Evolutionary conservation across 139 green algal species (phyloP), one percentile per base, ranked within the genome.

Genomic region (Chlamydomonas sp.): DNA sequence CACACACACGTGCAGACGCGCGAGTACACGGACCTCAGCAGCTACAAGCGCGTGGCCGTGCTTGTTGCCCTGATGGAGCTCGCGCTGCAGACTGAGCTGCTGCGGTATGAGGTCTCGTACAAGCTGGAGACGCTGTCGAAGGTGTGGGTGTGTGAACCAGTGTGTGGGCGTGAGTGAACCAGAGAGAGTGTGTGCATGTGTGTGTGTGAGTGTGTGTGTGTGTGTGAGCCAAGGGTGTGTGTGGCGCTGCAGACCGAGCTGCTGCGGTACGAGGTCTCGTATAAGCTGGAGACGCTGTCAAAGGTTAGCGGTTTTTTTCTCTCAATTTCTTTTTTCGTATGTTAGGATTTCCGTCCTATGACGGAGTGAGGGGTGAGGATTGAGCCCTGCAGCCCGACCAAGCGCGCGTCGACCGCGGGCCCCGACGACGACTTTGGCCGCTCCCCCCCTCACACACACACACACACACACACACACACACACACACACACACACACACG

Each of bases 11-110:
- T 86, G 30, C 67, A 79, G 37, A 70, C 48, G 0, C 50, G 73
- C 26, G 87, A 95, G 71, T 95, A 89, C 66, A 29, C 76, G 2
- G 73, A 85, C 35, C 72, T 96, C 37, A 29, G 33, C 1, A 24
- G 80, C 0, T 35, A 60, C 5, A 65, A 83, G 65, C 84, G 88
- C 36, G 58, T 95, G 30, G 57, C 73, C 20, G 73, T 94, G 48
- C 81, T 96, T 68, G 59, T 50, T 1, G 76, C 61, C 26, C 81
- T 95, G 35, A 34, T 83, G 16, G 70, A 83, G 13, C 58, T 90
- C 29, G 85, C 80, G 6, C 72, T 95, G n/a, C 62, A 65, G 2
- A 79, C 71, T 1, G 85, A 93, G 30, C 57, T 75, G 1, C 58
- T 92, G 6, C 74, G 84, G 0, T 77, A 83, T 2, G 72, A 90